Evolutionary conservation across 129 eudicot genomes (phyloP), one percentile per base, ranked within the genome.

Genomic region (Sambucus nigra): DNA sequence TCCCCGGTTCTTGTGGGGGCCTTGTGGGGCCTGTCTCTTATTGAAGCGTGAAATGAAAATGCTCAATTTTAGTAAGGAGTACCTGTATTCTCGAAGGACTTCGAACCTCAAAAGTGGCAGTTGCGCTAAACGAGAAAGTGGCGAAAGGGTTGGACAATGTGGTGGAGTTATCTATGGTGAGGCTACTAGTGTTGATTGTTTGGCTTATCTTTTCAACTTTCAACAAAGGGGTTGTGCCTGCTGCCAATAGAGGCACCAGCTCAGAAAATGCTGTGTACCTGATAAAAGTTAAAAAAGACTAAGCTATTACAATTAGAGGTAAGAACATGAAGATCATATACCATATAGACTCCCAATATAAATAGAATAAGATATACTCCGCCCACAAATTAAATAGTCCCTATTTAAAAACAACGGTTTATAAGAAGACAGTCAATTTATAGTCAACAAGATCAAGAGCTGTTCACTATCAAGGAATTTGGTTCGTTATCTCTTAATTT

Each of bases 201-300:
- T 92, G 99, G 58, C 67, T 41, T 25, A 92, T 92, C 57, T 77
- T 70, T 23, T 92, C 84, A 46, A 92, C 96, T 75, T 92, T 92
- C 70, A 92, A 59, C 25, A 80, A 55, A 25, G 99, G 99, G 23
- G 81, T 76, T 56, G 74, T 69, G 73, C 95, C 91, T 20, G 73
- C 82, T 44, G 96, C 99, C 27, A 92, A 79, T 64, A 92, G 96
- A 41, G 99, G 99, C 72, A 92, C 44, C 68, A 92, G 65, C 78
- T 92, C 99, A 28, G 96, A 92, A 79, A 77, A 86, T 66, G 99
- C 94, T 42, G 99, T 92, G 76, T 86, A 92, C 94, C 99, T 92
- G 91, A 63, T 42, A 29, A n/a, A 46, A 51, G n/a, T n/a, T 8
- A 27, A 51, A 0, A 48, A 42, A 61, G 10, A 46, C 62, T 33